These are phyloP conservation scores for Thalassiosira tumida DNA, from an alignment of 352 stramenopile species.

Conservation along the genomic window DNA sequence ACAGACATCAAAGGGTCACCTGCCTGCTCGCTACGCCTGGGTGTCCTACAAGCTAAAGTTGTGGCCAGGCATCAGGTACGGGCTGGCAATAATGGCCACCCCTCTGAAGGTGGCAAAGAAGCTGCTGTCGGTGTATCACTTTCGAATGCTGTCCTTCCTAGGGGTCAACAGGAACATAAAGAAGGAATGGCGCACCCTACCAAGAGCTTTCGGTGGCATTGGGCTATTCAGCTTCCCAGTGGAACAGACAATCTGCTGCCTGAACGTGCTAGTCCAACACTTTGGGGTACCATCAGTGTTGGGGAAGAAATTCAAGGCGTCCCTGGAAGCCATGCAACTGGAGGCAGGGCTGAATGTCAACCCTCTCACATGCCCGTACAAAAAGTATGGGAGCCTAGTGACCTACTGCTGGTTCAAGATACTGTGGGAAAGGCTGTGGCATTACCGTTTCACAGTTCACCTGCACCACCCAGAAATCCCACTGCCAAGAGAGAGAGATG, in stretches of 20 bases:
- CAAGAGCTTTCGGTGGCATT: constrained; percentile 41
- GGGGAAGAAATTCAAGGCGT: neutral
- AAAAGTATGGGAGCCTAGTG: neutral
- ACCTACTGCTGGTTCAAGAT: constrained; percentile 26
- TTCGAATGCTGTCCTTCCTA: constrained; percentile 27
- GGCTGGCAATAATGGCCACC: constrained; percentile 21
- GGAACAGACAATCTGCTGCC: constrained; percentile 18
- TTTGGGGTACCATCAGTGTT: constrained; percentile 11
- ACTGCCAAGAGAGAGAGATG: neutral
- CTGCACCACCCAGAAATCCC: neutral
- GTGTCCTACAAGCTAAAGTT: constrained; percentile 25
- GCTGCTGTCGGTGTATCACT: neutral
- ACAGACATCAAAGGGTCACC: constrained; percentile 28
- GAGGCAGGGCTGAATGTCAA: neutral
- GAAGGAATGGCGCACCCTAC: constrained; percentile 31
- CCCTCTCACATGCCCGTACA: neutral
- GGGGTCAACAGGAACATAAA: constrained; percentile 61
- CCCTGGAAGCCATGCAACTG: constrained; percentile 18
- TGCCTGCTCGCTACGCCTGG: constrained; percentile 1
- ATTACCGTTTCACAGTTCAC: neutral
- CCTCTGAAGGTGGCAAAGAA: neutral
- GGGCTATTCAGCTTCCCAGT: constrained; percentile 34
- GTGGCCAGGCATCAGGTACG: constrained; percentile 20
- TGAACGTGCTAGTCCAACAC: constrained; percentile 70
- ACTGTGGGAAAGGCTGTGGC: neutral